Percentiles rank a stretch among this genome's conserved stretches.
Evolutionary conservation across 257 asterid genomes (phyloP).

Genomic region (Fraxinus americana): DNA sequence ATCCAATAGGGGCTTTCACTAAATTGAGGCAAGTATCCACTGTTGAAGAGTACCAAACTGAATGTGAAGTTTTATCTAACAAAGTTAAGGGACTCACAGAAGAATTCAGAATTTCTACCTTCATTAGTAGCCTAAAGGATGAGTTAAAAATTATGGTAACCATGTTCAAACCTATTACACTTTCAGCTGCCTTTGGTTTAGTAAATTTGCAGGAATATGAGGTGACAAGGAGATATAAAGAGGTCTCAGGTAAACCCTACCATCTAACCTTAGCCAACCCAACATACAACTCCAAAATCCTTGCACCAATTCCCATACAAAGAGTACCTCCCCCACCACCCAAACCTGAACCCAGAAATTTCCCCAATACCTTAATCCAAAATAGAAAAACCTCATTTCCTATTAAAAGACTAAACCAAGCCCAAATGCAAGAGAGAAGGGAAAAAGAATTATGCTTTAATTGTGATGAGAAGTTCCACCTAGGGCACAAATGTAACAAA

Average conservation of each 20-base stretch:
- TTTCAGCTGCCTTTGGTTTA: not conserved
- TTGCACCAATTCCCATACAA: not conserved
- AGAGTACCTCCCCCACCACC: not conserved
- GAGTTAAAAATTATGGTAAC: not conserved
- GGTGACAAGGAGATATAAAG: too few relatives aligned
- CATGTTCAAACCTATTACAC: not conserved
- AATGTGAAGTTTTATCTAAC: not conserved
- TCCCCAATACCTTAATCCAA: not conserved
- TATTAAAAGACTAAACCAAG: not conserved
- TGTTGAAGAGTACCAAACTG: not conserved
- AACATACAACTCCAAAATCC: not conserved
- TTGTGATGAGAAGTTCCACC: not conserved
- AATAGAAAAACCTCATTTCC: not conserved
- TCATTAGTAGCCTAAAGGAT: not conserved
- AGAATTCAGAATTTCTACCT: not conserved
- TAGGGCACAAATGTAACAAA: not conserved
- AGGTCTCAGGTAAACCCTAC: not conserved
- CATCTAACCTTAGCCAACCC: not conserved
- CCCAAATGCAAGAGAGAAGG: not conserved
- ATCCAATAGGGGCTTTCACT: not conserved
- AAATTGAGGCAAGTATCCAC: not conserved
- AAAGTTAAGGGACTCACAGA: not conserved
- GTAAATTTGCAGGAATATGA: not conserved
- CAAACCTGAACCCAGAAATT: not conserved
- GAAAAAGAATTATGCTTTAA: not conserved